These are phyloP conservation scores for Aspergillus vadensis DNA, from an alignment of 2,329 filamentous ascomycete species.

Conservation along the genomic window DNA sequence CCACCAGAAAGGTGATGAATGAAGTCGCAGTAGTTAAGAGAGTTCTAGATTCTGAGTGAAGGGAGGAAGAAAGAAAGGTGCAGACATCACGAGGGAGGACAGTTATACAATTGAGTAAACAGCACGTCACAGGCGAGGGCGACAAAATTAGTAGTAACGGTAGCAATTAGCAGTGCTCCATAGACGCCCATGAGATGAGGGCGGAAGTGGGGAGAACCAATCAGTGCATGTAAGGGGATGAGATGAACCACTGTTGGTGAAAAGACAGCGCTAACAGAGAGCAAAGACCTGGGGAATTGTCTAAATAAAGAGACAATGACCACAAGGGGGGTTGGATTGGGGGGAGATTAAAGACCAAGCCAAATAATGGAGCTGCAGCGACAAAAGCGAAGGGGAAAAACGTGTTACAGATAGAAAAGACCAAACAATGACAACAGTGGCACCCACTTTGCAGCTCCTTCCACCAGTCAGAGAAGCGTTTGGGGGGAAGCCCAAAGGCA, in stretches of 20 bases:
- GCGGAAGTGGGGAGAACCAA: background rate
- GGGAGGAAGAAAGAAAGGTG: background rate
- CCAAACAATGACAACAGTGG: slow-evolving; percentile 33
- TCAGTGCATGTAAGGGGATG: background rate
- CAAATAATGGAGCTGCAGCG: slow-evolving; percentile 9
- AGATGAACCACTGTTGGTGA: background rate
- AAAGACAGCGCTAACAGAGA: background rate
- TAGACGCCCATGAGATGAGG: background rate
- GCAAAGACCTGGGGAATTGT: background rate
- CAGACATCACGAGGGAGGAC: background rate
- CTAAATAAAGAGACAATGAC: slow-evolving; percentile 5
- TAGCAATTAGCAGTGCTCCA: too few relatives aligned
- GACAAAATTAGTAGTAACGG: background rate
- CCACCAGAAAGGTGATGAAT: background rate
- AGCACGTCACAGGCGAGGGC: background rate
- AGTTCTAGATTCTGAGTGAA: background rate
- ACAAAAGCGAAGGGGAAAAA: slow-evolving; percentile 11
- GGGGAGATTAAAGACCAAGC: too few relatives aligned
- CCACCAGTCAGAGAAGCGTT: slow-evolving; percentile 13
- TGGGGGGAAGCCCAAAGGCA: slow-evolving; percentile 9
- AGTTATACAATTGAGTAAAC: background rate
- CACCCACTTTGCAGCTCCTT: slow-evolving; percentile 14
- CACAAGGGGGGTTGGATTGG: background rate
- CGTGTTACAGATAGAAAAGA: slow-evolving; percentile 22
- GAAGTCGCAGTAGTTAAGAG: background rate